phyloP scores from a whole-genome alignment of 208 protist species.

The Trypanosoma lewisi region DNA sequence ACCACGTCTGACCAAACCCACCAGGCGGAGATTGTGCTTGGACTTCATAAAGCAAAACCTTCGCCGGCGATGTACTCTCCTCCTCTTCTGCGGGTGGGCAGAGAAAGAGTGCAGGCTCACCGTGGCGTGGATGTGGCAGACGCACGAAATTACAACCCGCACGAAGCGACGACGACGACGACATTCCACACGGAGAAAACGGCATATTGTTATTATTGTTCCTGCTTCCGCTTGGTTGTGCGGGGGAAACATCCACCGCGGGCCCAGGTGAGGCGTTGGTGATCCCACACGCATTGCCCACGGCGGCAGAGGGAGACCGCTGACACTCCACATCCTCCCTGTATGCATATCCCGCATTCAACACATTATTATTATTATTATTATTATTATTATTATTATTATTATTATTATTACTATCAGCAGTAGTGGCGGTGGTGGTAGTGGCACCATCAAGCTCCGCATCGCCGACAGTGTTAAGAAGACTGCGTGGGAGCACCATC shows the following conservation, averaged over 20 bases:
- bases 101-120: slow-evolving; percentile 44
- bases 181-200: not conserved
- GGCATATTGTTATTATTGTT: not conserved
- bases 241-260: not conserved
- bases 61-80: not conserved
- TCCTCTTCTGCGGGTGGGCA: slow-evolving; percentile 12
- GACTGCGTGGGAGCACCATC: slow-evolving; percentile 20
- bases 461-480: not conserved
- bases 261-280: not conserved
- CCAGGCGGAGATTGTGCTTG: slow-evolving; percentile 41
- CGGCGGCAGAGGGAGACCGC: slow-evolving; percentile 3
- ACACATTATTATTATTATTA: not conserved
- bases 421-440: not conserved
- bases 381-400: not conserved
- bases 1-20: slow-evolving; percentile 61
- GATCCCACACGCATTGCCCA: not conserved
- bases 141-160: slow-evolving; percentile 32
- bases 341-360: not conserved
- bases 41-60: slow-evolving; percentile 34
- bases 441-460: not conserved
- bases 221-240: no score
- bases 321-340: not conserved
- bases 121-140: slow-evolving; percentile 69
- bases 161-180: no score
- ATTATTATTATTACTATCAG: slow-evolving; percentile 6